Evolutionary conservation across 2,329 filamentous ascomycete genomes (phyloP), one percentile per base, ranked within the genome.

Genomic region (Hypoxylon rubiginosum): DNA sequence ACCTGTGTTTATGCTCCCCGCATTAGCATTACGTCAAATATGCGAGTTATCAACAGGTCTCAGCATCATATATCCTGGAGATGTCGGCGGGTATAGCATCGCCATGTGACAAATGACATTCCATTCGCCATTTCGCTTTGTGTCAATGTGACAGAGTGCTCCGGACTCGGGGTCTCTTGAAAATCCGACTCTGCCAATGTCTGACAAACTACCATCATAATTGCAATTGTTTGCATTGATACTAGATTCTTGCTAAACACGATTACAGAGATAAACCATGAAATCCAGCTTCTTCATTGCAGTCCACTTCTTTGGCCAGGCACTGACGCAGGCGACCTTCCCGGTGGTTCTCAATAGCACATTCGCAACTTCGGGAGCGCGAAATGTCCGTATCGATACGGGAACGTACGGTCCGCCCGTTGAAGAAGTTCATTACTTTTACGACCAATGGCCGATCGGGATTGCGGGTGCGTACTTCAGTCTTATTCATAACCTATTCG

Each of bases 361-460:
- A 1, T 70, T 68, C 41, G 41, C 30, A 13, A 70, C 58, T 8
- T 51, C 58, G 5, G 66, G 69, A 9, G 21, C 58, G 2, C 64
- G 65, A 15, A 68, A 72, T 36, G 53, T 85, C 1, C 76, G 82
- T 34, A 75, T 80, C 6, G 82, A 85, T 66, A 81, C 81, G 58
- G 82, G 82, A n/a, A 81, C 79, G 2, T 83, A 82, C 50, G 82
- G 83, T 2, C 82, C 82, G 0, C 67, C 75, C 1, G 73, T 85
- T 3, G 83, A 85, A 67, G 82, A 85, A 66, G 79, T 80, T 39
- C 82, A 85, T 68, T 84, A 83, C 70, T 84, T 79, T 71, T 82
- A 82, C 60, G 79, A 80, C 28, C 79, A 82, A 69, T 83, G 79
- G 81, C 81, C 81, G 1, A 82, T 82, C 21, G 81, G 81, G 4